Percentiles rank a stretch among this genome's conserved stretches.
phyloP scores from a whole-genome alignment of 2,329 filamentous ascomycete genomes.

The Kalmusia sp. region DNA sequence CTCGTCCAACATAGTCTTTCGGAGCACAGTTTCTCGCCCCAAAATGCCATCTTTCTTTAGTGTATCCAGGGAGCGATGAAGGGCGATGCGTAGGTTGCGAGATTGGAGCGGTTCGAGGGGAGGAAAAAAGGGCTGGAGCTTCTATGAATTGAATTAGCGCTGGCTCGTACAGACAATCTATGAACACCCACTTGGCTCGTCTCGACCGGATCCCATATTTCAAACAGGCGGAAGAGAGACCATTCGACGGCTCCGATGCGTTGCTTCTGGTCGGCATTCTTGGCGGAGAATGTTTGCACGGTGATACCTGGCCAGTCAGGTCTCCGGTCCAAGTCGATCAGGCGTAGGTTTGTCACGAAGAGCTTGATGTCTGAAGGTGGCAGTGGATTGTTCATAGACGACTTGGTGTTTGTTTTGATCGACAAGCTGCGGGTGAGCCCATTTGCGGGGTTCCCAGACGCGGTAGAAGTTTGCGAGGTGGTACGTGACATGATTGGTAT shows the following conservation, averaged over 20 bases:
- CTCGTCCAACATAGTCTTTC: constrained; percentile 96
- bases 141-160: constrained; percentile 58
- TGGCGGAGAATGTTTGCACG: constrained; percentile 71
- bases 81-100: constrained; percentile 82
- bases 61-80: constrained; percentile 81
- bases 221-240: constrained; percentile 87
- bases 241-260: constrained; percentile 86
- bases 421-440: constrained; percentile 36
- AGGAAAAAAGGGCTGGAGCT: constrained; percentile 89
- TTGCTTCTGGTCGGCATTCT: constrained; percentile 79
- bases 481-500: constrained; percentile 35
- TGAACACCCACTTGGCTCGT: constrained; percentile 67
- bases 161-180: neutral
- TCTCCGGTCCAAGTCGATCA: constrained; percentile 78
- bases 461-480: constrained; percentile 29
- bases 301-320: constrained; percentile 83
- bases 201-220: constrained; percentile 80
- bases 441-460: constrained; percentile 23
- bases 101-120: constrained; percentile 90
- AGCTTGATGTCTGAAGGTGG: constrained; percentile 51
- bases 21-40: constrained; percentile 78
- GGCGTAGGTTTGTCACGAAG: constrained; percentile 82
- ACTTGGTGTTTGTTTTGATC: constrained; percentile 40
- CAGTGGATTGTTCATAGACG: constrained; percentile 25
- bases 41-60: constrained; percentile 87